Conservation (phyloP, 129 eudicot genomes). For the Flaveria ramosissima region DNA sequence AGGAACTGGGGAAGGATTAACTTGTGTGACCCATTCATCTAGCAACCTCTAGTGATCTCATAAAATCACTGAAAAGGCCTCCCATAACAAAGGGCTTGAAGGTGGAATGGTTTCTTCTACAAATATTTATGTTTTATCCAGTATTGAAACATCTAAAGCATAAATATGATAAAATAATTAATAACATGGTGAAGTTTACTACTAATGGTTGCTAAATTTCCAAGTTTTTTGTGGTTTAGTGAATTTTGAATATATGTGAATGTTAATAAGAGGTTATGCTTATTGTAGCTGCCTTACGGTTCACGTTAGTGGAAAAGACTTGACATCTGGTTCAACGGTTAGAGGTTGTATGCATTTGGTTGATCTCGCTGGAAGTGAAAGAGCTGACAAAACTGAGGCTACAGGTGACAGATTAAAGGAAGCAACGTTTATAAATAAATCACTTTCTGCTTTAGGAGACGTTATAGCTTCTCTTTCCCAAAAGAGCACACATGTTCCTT, state of each 20-base stretch:
- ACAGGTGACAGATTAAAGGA: conserved; percentile 77
- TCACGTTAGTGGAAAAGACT: conserved; percentile 66
- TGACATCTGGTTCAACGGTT: conserved; percentile 58
- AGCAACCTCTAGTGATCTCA: not conserved
- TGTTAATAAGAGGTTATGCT: not conserved
- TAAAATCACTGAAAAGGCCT: not conserved
- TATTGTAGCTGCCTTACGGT: conserved; percentile 81
- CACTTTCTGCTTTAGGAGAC: conserved; percentile 84
- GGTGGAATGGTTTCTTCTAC: not conserved
- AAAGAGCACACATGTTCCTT: conserved; percentile 65
- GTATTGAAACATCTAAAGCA: not conserved
- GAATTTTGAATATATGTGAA: conserved; percentile 1
- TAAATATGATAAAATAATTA: not conserved
- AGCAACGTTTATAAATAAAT: conserved; percentile 67
- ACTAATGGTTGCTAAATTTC: not conserved
- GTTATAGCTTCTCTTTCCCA: conserved; percentile 76
- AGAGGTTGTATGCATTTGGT: conserved; percentile 87
- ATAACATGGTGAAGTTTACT: not conserved
- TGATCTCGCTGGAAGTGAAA: conserved; percentile 90
- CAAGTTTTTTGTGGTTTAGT: not conserved
- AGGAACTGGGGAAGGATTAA: too few species aligned
- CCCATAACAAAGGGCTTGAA: not conserved
- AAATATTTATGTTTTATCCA: not conserved
- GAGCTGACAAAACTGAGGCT: conserved; percentile 76
- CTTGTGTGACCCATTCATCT: too few species aligned